These are phyloP conservation scores for Asterella californica DNA, from an alignment of 225 moss, liverwort and hornwort genomes.

Conservation along the genomic window DNA sequence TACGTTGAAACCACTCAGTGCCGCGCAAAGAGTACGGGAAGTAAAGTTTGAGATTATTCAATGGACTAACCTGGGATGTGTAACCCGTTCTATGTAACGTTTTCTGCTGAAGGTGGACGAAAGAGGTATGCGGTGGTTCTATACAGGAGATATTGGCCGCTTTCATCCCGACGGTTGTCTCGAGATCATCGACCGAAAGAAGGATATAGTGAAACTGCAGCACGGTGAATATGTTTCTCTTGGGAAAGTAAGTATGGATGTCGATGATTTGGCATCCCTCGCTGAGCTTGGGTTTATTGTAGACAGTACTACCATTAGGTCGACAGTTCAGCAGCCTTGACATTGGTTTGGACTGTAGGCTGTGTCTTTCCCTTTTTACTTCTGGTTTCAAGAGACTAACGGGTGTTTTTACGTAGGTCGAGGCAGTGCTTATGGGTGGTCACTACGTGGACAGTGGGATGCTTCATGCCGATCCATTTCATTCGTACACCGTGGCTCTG, in stretches of 20 bases:
- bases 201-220: constrained; percentile 96
- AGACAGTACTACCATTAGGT: not conserved
- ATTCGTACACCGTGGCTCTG: constrained; percentile 76
- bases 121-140: constrained; percentile 87
- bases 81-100: not conserved
- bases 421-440: constrained; percentile 68
- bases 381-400: not conserved
- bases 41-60: not conserved
- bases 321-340: not conserved
- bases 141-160: constrained; percentile 79
- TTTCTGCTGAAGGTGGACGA: constrained; percentile 52
- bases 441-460: constrained; percentile 79
- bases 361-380: not conserved
- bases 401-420: constrained; percentile 48
- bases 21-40: not conserved
- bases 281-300: not conserved
- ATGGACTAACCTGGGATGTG: not conserved
- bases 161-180: constrained; percentile 85
- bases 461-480: constrained; percentile 80
- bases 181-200: constrained; percentile 95
- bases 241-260: constrained; percentile 58
- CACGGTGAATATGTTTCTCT: constrained; percentile 95
- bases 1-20: too few species aligned
- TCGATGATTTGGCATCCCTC: not conserved
- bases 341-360: not conserved